phyloP scores from a whole-genome alignment of 768 basidiomycete species.

The Coprinellus micaceus region DNA sequence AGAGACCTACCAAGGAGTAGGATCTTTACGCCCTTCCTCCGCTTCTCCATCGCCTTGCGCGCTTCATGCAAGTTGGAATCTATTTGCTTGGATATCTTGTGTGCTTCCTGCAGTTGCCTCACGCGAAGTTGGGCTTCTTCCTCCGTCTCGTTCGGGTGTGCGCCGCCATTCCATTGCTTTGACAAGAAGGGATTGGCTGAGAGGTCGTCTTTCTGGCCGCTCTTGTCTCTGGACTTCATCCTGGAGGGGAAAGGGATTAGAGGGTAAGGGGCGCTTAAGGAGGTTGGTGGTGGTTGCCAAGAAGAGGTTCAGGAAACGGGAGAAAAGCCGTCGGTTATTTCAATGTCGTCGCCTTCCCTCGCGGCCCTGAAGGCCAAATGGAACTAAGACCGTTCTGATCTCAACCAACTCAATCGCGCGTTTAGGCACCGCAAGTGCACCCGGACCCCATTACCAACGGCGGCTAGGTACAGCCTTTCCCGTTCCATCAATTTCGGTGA shows the following conservation, averaged over 20 bases:
- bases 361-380: constrained; percentile 9
- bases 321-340: constrained; percentile 9
- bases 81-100: constrained; percentile 43
- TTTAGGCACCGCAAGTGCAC: constrained; percentile 1
- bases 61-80: constrained; percentile 43
- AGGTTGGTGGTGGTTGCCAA: not conserved
- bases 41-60: constrained; percentile 44
- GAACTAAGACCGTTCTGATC: constrained; percentile 7
- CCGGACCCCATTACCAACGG: not conserved
- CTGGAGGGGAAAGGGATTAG: not conserved
- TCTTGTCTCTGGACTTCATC: constrained; percentile 19
- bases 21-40: constrained; percentile 51
- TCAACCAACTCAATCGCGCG: not conserved
- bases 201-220: constrained; percentile 1
- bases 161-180: constrained; percentile 20
- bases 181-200: constrained; percentile 27
- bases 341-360: not conserved
- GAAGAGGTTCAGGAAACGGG: not conserved
- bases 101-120: constrained; percentile 37
- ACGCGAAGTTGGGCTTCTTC: constrained; percentile 32
- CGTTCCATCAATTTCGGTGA: not conserved
- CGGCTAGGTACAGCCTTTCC: constrained; percentile 8
- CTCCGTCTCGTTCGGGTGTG: constrained; percentile 29
- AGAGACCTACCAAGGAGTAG: constrained; percentile 46
- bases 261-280: not conserved